These are phyloP conservation scores for Suillus cothurnatus DNA, from an alignment of 768 basidiomycete genomes.

Conservation along the genomic window DNA sequence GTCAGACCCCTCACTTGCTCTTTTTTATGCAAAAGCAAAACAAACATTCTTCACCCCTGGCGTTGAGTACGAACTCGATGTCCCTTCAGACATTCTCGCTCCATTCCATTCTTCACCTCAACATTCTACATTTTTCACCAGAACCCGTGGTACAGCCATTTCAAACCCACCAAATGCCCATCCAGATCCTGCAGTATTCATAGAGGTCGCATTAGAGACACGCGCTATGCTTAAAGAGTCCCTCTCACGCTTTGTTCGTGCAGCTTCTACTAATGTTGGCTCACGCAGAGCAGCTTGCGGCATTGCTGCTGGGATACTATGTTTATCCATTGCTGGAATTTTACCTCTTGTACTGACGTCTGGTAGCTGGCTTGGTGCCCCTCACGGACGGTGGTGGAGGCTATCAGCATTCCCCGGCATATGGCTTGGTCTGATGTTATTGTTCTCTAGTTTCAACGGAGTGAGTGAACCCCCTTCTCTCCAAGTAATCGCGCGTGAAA, in stretches of 20 bases:
- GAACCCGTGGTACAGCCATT: constrained; percentile 9
- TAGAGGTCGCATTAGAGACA: constrained; percentile 58
- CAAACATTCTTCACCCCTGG: constrained; percentile 79
- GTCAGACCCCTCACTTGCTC: constrained; percentile 57
- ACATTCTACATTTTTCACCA: constrained; percentile 24
- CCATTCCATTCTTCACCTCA: constrained; percentile 52
- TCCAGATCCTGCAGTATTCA: constrained; percentile 68
- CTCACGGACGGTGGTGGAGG: constrained; percentile 53
- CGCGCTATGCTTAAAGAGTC: constrained; percentile 62
- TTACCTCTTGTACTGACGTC: constrained; percentile 53
- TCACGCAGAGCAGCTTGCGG: constrained; percentile 71
- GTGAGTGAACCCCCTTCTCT: constrained; percentile 36
- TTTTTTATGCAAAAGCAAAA: constrained; percentile 80
- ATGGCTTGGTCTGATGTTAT: constrained; percentile 67
- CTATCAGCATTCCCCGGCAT: constrained; percentile 64
- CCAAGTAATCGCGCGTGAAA: not conserved
- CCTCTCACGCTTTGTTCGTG: constrained; percentile 65
- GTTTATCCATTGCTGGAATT: constrained; percentile 49
- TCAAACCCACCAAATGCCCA: constrained; percentile 41
- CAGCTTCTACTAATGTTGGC: constrained; percentile 70
- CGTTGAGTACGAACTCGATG: constrained; percentile 70
- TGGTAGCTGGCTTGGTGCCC: constrained; percentile 35
- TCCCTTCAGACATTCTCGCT: constrained; percentile 65
- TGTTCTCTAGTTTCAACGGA: constrained; percentile 67
- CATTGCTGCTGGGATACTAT: constrained; percentile 59